Conservation (phyloP, 208 protist species). For the Trypanosoma theileri region DNA sequence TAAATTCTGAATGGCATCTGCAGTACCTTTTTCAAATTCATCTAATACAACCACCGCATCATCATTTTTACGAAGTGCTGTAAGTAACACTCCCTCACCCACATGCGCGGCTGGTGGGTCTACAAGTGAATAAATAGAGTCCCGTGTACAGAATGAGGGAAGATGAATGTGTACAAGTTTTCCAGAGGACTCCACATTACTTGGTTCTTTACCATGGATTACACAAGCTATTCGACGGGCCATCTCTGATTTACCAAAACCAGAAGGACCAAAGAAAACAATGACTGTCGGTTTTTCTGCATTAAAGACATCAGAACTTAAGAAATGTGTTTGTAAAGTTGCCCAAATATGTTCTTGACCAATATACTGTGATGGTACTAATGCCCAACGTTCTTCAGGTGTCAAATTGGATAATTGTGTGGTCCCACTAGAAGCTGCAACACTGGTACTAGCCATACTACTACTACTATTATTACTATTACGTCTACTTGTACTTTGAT, state of each 20-base stretch:
- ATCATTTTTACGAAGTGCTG: constrained; percentile 54
- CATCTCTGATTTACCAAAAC: constrained; percentile 85
- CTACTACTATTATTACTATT: background rate
- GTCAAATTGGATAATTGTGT: background rate
- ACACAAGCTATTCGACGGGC: constrained; percentile 63
- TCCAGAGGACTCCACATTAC: constrained; percentile 51
- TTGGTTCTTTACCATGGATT: constrained; percentile 47
- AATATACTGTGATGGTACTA: constrained; percentile 57
- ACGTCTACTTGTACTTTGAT: background rate
- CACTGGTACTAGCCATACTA: background rate
- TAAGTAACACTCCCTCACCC: constrained; percentile 79
- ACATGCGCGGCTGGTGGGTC: constrained; percentile 85
- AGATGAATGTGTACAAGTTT: constrained; percentile 86
- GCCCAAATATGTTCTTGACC: constrained; percentile 69
- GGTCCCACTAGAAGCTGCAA: background rate
- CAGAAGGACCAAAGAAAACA: constrained; percentile 82
- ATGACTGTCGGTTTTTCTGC: constrained; percentile 78
- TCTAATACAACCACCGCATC: constrained; percentile 86
- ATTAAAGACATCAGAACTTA: constrained; percentile 60
- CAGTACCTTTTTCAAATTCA: constrained; percentile 87
- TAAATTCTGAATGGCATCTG: constrained; percentile 78
- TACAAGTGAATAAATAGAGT: constrained; percentile 88
- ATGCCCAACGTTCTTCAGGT: constrained; percentile 43
- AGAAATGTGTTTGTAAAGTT: constrained; percentile 54
- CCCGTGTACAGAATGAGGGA: constrained; percentile 82